Conservation (phyloP, 2,329 filamentous ascomycete genomes). For the Rutstroemia sp. region DNA sequence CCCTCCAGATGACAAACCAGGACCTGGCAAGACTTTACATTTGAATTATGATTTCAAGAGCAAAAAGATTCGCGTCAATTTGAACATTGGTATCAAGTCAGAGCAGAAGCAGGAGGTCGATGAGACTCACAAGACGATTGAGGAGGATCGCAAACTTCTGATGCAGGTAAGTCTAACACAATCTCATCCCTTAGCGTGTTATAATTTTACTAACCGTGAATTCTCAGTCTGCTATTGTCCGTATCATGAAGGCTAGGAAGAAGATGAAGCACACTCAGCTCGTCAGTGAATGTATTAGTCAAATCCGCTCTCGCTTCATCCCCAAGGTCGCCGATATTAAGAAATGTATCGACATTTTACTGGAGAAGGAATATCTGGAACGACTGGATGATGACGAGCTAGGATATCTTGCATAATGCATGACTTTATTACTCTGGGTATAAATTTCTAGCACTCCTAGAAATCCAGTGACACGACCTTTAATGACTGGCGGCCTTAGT, state of each 20-base stretch:
- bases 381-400: constrained; percentile 90
- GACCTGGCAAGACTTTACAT: constrained; percentile 69
- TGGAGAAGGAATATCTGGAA: constrained; percentile 98
- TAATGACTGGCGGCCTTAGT: constrained; percentile 7
- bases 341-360: constrained; percentile 96
- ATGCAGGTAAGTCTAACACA: constrained; percentile 68
- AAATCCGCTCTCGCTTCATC: constrained; percentile 87
- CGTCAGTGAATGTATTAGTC: constrained; percentile 89
- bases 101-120: constrained; percentile 95
- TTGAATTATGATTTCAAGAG: constrained; percentile 95
- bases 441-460: background rate
- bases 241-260: constrained; percentile 99
- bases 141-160: constrained; percentile 93
- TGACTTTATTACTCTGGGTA: background rate
- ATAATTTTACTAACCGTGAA: constrained; percentile 25
- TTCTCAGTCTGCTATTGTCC: constrained; percentile 85
- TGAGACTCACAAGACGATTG: constrained; percentile 98
- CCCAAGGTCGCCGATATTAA: constrained; percentile 96
- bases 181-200: background rate
- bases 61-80: constrained; percentile 96
- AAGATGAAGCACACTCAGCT: constrained; percentile 96
- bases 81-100: constrained; percentile 90
- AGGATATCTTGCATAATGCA: constrained; percentile 75
- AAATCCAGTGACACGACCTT: constrained; percentile 1
- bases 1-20: constrained; percentile 67